A percentile compares a stretch with the other conserved stretches of the same genome.
These are phyloP conservation scores for Pyrenochaeta sp. DNA, from an alignment of 2,329 filamentous ascomycete genomes.

Conservation along the genomic window DNA sequence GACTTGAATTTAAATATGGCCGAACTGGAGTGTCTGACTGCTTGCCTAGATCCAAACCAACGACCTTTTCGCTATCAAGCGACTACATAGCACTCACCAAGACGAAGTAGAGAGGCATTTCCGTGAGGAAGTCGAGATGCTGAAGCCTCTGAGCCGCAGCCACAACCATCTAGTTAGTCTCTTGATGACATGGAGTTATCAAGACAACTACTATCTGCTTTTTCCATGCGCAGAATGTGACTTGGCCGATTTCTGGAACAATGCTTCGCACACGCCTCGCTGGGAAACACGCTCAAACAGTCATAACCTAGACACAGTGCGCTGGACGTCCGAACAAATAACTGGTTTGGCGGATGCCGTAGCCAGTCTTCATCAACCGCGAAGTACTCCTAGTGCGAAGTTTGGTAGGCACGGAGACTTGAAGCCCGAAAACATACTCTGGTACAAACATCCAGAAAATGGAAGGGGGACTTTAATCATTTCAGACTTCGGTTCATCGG, in stretches of 20 bases:
- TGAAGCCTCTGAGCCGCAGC: background rate
- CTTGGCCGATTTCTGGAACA: background rate
- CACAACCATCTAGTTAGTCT: background rate
- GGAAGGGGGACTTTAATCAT: slow-evolving; percentile 3
- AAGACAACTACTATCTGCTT: background rate
- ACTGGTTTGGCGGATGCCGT: background rate
- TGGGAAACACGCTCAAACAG: background rate
- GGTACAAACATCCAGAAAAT: slow-evolving; percentile 1
- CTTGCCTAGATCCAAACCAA: background rate
- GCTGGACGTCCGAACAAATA: background rate
- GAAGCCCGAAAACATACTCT: slow-evolving; percentile 18
- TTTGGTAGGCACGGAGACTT: slow-evolving; percentile 14
- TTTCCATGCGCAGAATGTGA: background rate
- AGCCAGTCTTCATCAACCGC: background rate
- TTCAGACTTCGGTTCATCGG: slow-evolving; percentile 4
- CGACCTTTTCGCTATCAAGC: background rate
- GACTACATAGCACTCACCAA: background rate
- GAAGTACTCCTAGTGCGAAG: background rate
- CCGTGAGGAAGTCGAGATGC: background rate
- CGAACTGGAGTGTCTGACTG: background rate
- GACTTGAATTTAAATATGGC: background rate
- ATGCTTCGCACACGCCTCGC: too few species aligned
- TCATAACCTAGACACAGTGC: background rate
- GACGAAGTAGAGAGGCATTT: background rate
- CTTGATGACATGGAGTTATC: background rate